These are phyloP conservation scores for Blastobotrys aristatus DNA, from an alignment of 1,139 yeast species.

Conservation along the genomic window DNA sequence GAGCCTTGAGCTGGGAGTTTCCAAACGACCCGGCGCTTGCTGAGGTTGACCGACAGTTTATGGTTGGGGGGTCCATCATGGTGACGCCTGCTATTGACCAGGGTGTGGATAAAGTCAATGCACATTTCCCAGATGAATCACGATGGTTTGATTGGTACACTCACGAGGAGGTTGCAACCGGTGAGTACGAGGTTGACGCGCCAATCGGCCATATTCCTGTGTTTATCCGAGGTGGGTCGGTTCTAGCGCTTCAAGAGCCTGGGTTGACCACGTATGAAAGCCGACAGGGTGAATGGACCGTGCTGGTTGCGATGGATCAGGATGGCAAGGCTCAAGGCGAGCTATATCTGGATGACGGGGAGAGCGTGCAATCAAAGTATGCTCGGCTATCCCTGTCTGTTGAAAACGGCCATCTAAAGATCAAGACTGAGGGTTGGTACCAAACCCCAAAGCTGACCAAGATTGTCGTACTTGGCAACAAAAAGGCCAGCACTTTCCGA, in stretches of 20 bases:
- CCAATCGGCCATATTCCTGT: constrained; percentile 23
- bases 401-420: constrained; percentile 1
- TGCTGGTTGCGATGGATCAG: constrained; percentile 33
- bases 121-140: constrained; percentile 7
- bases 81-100: constrained; percentile 21
- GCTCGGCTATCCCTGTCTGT: not conserved
- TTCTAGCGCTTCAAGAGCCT: constrained; percentile 32
- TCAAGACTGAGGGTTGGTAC: constrained; percentile 5
- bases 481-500: no score
- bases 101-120: constrained; percentile 5
- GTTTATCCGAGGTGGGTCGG: constrained; percentile 19
- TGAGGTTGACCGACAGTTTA: constrained; percentile 18
- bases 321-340: constrained; percentile 19
- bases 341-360: constrained; percentile 33
- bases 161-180: constrained; percentile 25
- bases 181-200: constrained; percentile 17
- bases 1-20: constrained; percentile 23
- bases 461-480: constrained; percentile 9
- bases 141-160: constrained; percentile 39
- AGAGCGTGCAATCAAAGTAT: constrained; percentile 12
- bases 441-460: constrained; percentile 9
- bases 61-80: constrained; percentile 21
- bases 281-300: constrained; percentile 33
- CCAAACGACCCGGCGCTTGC: constrained; percentile 16
- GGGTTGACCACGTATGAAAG: constrained; percentile 34